Percentiles rank a stretch among this genome's conserved stretches.
Evolutionary conservation across 331 rosid genomes (phyloP).

Genomic region (Acacia concinna): DNA sequence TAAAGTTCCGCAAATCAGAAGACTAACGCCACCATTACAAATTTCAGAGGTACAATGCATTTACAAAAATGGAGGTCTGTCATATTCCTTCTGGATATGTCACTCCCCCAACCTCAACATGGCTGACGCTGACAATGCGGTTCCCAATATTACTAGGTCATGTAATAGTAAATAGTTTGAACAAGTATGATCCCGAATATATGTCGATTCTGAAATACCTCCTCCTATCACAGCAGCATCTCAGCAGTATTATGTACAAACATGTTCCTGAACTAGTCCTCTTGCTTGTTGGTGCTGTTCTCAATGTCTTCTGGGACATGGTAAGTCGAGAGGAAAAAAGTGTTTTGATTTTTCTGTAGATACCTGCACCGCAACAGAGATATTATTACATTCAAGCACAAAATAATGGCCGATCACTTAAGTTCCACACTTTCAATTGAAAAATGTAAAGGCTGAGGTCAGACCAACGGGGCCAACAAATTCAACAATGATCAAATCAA

Average conservation of each 20-base stretch:
- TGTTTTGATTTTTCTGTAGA: slow-evolving; percentile 56
- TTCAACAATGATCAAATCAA: background rate
- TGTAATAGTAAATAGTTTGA: slow-evolving; percentile 4
- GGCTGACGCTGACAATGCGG: background rate
- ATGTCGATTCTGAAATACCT: slow-evolving; percentile 17
- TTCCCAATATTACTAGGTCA: slow-evolving; percentile 7
- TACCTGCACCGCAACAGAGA: slow-evolving; percentile 56
- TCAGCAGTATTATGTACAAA: slow-evolving; percentile 35
- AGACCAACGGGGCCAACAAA: background rate
- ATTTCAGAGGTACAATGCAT: slow-evolving; percentile 21
- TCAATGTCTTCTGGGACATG: slow-evolving; percentile 58
- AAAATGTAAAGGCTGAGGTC: background rate
- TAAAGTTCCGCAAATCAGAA: background rate
- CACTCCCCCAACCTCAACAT: background rate
- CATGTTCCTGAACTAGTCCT: slow-evolving; percentile 29
- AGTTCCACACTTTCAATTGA: background rate
- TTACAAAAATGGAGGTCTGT: slow-evolving; percentile 14
- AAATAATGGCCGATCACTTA: background rate
- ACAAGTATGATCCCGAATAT: background rate
- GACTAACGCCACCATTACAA: background rate
- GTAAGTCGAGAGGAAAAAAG: slow-evolving; percentile 67
- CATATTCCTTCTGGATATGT: slow-evolving; percentile 7
- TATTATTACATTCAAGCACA: background rate
- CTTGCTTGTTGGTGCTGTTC: slow-evolving; percentile 51
- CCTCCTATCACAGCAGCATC: slow-evolving; percentile 6